These are phyloP conservation scores for Moesziomyces sp. DNA, from an alignment of 1,284 basidiomycete genomes.

Conservation along the genomic window DNA sequence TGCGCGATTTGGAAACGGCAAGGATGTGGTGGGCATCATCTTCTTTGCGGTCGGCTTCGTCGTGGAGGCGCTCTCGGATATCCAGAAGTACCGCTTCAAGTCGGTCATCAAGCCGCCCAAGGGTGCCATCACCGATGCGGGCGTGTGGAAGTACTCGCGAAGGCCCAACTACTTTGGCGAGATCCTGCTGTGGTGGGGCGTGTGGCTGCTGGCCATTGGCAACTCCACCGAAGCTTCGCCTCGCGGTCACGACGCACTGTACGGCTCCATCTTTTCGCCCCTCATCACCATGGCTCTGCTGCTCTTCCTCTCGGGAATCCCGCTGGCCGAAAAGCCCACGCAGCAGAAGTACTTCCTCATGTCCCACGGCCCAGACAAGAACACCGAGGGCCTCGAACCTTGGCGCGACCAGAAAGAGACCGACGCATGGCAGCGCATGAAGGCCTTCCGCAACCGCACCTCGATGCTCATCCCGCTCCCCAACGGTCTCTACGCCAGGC, in stretches of 20 bases:
- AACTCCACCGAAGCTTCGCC: constrained; percentile 21
- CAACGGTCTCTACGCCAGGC: constrained; percentile 72
- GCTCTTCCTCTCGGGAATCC: constrained; percentile 75
- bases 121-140: constrained; percentile 58
- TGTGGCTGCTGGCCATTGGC: constrained; percentile 51
- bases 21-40: constrained; percentile 78
- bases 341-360: constrained; percentile 77
- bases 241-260: constrained; percentile 44
- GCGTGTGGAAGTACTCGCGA: constrained; percentile 53
- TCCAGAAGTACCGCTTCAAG: constrained; percentile 72
- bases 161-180: constrained; percentile 83
- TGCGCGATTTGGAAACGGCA: constrained; percentile 46
- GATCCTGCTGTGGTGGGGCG: constrained; percentile 69
- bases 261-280: constrained; percentile 59
- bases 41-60: constrained; percentile 76
- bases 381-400: constrained; percentile 26
- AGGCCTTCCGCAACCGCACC: constrained; percentile 69
- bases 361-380: constrained; percentile 66
- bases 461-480: constrained; percentile 78
- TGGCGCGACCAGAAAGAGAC: constrained; percentile 49
- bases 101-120: constrained; percentile 44
- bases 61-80: constrained; percentile 75
- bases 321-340: constrained; percentile 78
- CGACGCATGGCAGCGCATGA: constrained; percentile 60
- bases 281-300: constrained; percentile 60